Base-by-base conservation (phyloP, 1,139 yeast species). In the Meyerozyma athensensis region DNA sequence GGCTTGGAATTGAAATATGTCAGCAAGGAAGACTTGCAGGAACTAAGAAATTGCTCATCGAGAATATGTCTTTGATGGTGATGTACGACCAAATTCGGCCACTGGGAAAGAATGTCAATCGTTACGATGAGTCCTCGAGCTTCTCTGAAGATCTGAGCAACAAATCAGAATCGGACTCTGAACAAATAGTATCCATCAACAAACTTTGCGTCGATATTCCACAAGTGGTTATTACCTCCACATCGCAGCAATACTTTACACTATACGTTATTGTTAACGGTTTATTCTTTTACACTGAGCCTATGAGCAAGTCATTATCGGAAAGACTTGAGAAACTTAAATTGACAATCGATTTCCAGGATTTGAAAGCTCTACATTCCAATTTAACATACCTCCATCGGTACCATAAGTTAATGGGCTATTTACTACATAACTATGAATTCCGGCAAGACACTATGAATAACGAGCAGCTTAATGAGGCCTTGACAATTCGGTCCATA, bases 1-100 rank as follows among this genome's bases (percentile, higher is more conserved):
- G 74, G 71, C 46, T 71, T 23, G 76, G 74, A 1, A 50, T 62
- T 30, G 76, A 70, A 45, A 59, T 69, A 10, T 65, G 74, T 43
- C 58, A 58, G 39, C 58, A 64, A 40, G 65, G 68, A 3, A 37
- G 46, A 4, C 52, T 68, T 47, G 71, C 72, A 0, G 71, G 68
- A 2, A 48, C 49, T n/a, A 59, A 60, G 20, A 59, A 61, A 34
- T 46, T 69, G 8, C 52, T 70, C 21, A 63, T 70, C 19, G 65
- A 70, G 34, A 56, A 66, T 28, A 59, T 66, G 24, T 66, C 72
- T 1, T 50, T 63, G 19, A 60, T 65, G 68, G 40, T 66, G 12
- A 60, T 64, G 2, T 65, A 56, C 38, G 62, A 57, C 30, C 59
- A 66, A 36, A 46, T 57, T 24, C 58, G 57, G 38, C 63, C 72